Conservation (phyloP, 108 stramenopile species). For the Nitzschia putrida region DNA sequence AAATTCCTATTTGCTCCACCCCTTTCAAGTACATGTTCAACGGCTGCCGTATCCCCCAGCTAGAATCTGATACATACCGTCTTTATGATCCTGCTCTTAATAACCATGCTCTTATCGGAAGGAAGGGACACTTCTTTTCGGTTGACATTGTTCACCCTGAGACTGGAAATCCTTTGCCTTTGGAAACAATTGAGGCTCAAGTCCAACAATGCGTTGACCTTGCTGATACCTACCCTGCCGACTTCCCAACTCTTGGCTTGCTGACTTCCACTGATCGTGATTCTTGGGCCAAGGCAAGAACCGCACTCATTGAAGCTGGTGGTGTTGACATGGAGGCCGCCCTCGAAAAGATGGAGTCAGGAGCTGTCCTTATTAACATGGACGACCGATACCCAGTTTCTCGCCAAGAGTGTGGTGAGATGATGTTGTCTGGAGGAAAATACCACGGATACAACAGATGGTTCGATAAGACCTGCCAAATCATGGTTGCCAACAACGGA, state of each 20-base stretch:
- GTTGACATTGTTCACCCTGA: conserved; percentile 42
- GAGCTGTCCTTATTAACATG: conserved; percentile 77
- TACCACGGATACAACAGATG: conserved; percentile 72
- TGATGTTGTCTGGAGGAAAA: conserved; percentile 58
- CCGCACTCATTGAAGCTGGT: conserved; percentile 61
- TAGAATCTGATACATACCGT: conserved; percentile 70
- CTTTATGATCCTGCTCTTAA: conserved; percentile 77
- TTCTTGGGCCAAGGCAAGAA: conserved; percentile 72
- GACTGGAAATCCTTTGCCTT: conserved; percentile 37
- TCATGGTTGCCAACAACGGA: conserved; percentile 80
- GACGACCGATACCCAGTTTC: conserved; percentile 69
- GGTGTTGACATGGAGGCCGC: conserved; percentile 62
- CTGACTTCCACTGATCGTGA: conserved; percentile 76
- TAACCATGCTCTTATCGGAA: conserved; percentile 72
- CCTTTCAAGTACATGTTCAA: conserved; percentile 94
- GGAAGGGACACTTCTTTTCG: conserved; percentile 69
- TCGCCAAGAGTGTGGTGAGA: conserved; percentile 55
- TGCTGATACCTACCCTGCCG: conserved; percentile 29
- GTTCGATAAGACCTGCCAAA: conserved; percentile 89
- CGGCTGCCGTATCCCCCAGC: conserved; percentile 78
- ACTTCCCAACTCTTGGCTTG: conserved; percentile 49
- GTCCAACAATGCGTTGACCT: conserved; percentile 48
- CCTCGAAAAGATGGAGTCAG: conserved; percentile 72
- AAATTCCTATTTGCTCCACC: conserved; percentile 72
- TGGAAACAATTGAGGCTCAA: conserved; percentile 43